Percentiles rank a stretch among this genome's conserved stretches.
Evolutionary conservation across 371 early-diverging fungal species (phyloP).

Genomic region (Homolaphlyctis polyrhiza): DNA sequence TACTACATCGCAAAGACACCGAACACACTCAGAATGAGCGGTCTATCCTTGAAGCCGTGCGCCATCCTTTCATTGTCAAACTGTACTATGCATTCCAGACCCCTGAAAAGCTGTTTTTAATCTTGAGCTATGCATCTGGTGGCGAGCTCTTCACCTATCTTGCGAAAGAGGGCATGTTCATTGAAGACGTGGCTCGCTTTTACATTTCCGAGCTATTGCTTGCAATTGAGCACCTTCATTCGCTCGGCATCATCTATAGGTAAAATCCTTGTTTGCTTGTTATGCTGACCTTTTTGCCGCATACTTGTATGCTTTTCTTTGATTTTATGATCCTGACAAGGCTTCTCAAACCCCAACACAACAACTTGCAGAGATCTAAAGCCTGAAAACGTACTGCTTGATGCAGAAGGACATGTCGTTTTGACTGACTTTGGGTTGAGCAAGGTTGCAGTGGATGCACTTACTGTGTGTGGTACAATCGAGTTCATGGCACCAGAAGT

Average conservation of each 20-base stretch:
- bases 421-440: constrained; percentile 62
- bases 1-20: constrained; percentile 64
- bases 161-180: constrained; percentile 38
- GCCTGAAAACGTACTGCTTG: constrained; percentile 60
- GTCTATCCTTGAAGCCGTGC: constrained; percentile 68
- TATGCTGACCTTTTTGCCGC: no score
- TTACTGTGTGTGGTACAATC: constrained; percentile 69
- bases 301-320: no score
- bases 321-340: neutral
- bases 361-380: constrained; percentile 35
- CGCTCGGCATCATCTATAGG: constrained; percentile 52
- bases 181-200: constrained; percentile 43
- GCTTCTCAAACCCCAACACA: neutral
- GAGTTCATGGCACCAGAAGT: constrained; percentile 73
- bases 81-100: constrained; percentile 94
- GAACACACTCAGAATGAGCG: constrained; percentile 72
- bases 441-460: constrained; percentile 44
- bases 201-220: constrained; percentile 52
- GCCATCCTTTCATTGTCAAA: constrained; percentile 93
- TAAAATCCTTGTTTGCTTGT: neutral
- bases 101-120: constrained; percentile 43
- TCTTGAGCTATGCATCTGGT: constrained; percentile 82
- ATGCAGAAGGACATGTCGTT: constrained; percentile 51
- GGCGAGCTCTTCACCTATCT: constrained; percentile 54
- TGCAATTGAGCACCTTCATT: constrained; percentile 54